A percentile compares a stretch with the other conserved stretches of the same genome.
phyloP scores from a whole-genome alignment of 345 rosid genomes.

The Hibiscus syriacus region DNA sequence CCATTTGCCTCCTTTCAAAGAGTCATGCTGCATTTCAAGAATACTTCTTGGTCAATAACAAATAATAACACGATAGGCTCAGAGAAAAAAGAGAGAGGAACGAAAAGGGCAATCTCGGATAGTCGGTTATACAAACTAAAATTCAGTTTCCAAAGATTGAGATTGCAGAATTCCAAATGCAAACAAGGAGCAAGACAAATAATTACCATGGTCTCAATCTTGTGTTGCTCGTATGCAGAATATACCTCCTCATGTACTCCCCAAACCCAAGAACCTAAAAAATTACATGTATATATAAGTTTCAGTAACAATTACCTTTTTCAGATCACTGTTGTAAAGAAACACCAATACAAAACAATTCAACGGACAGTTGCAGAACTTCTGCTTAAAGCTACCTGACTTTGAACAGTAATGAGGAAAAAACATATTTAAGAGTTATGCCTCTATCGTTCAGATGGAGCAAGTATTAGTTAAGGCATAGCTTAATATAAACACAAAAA shows the following conservation, averaged over 20 bases:
- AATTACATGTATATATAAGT: not conserved
- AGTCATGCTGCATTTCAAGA: conserved; percentile 60
- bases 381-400: not conserved
- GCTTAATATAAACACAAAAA: not conserved
- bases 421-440: no score
- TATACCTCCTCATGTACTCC: conserved; percentile 90
- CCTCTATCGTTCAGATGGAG: no score
- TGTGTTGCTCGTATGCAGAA: conserved; percentile 95
- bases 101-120: not conserved
- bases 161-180: not conserved
- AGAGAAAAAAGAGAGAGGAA: not conserved
- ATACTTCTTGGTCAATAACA: no score
- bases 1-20: conserved; percentile 83
- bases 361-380: not conserved
- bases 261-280: conserved; percentile 91
- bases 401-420: no score
- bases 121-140: not conserved
- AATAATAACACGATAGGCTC: no score
- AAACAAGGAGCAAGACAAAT: not conserved
- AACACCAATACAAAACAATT: not conserved
- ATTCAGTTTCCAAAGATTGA: not conserved
- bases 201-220: conserved; percentile 78
- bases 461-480: not conserved
- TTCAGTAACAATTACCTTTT: not conserved
- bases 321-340: not conserved